Evolutionary conservation across 345 rosid genomes (phyloP).

Genomic region (Raphanus sativus): DNA sequence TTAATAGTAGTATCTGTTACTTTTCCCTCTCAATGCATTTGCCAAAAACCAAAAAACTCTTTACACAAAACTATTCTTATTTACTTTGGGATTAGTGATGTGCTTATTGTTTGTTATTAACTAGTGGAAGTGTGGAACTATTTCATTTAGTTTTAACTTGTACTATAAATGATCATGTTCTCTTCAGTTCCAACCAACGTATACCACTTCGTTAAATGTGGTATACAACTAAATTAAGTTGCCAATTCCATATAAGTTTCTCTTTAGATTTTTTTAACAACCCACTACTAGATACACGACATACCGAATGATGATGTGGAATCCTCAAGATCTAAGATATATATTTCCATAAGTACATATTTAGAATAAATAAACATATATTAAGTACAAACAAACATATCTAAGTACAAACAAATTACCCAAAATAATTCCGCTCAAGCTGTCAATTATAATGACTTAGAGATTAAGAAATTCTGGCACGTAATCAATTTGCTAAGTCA

Average conservation of each 20-base stretch:
- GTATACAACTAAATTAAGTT: background rate
- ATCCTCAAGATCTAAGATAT: background rate
- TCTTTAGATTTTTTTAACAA: constrained; percentile 6
- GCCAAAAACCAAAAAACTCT: constrained; percentile 35
- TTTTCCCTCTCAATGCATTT: constrained; percentile 22
- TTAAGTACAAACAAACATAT: background rate
- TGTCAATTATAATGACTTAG: background rate
- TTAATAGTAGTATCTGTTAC: background rate
- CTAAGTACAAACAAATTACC: background rate
- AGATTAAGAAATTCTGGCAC: background rate
- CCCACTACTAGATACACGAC: constrained; percentile 3
- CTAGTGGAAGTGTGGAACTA: background rate
- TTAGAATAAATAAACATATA: background rate
- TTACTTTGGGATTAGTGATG: constrained; percentile 39
- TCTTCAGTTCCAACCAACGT: constrained; percentile 29
- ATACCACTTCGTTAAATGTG: constrained; percentile 24
- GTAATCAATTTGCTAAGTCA: constrained; percentile 5
- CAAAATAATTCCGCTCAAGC: background rate
- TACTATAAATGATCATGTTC: constrained; percentile 6
- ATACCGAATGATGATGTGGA: background rate
- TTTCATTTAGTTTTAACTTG: background rate
- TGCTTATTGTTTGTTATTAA: constrained; percentile 28
- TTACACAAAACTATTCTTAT: constrained; percentile 21
- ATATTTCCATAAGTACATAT: background rate
- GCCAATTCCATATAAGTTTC: constrained; percentile 3